Evolutionary conservation across 164 flowering plant genomes (phyloP).

Genomic region (Amborella trichopoda): DNA sequence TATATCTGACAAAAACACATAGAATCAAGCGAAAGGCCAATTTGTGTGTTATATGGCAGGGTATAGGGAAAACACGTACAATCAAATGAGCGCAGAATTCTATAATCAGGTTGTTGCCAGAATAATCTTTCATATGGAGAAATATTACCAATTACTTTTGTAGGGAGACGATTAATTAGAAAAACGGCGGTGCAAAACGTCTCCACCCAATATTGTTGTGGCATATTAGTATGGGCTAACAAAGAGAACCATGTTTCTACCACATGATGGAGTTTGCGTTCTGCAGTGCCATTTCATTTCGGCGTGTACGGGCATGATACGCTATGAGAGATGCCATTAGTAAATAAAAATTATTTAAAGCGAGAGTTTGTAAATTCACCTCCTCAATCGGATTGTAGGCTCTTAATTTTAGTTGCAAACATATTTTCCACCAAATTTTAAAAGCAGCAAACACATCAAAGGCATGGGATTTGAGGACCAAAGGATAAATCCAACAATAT

Average conservation of each 20-base stretch:
- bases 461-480: background rate
- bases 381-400: no score
- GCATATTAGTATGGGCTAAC: background rate
- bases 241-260: background rate
- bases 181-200: background rate
- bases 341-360: background rate
- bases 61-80: no score
- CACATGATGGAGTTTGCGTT: background rate
- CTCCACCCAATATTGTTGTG: background rate
- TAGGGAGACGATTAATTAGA: conserved; percentile 1
- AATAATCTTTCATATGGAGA: conserved; percentile 1
- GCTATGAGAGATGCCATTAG: background rate
- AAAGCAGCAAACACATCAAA: background rate
- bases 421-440: no score
- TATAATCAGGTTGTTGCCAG: background rate
- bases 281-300: background rate
- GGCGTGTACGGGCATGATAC: background rate
- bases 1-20: background rate
- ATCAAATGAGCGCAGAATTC: background rate
- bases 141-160: background rate
- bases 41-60: background rate
- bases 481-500: background rate
- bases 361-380: no score
- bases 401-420: no score
- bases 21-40: background rate